Base-by-base conservation (phyloP, 192 early-diverging fungal species). In the Backusella macrospora region DNA sequence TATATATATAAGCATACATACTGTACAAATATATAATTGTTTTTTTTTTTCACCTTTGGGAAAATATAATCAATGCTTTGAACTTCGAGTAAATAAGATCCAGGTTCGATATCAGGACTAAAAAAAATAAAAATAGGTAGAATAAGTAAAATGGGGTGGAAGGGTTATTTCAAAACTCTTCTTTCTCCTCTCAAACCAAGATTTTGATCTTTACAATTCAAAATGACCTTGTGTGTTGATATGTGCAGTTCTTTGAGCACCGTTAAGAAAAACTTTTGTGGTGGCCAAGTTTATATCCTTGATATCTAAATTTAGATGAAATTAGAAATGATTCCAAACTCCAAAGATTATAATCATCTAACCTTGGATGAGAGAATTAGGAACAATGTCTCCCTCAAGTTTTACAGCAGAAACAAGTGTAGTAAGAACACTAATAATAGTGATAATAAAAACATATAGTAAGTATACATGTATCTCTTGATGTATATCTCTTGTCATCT, bases 31-130 rank as follows among this genome's bases (percentile, higher is more conserved):
- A 48, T 37, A 34, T 0, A 8, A 49, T 23, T 23, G 9, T 18
- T 49, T 46, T 10, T 5, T 34, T 9, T 39, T 16, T 38, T 12
- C 84, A 89, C 87, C 65, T 78, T 82, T 34, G 87, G 85, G 75
- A 82, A 89, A 23, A 84, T 77, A 66, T 81, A 86, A 16, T 87
- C 82, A 62, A 82, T 76, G 42, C 78, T 83, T 70, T 83, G 78
- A 38, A 89, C 74, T 68, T 89, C 83, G 14, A 89, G 76, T 13
- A 86, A 68, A 72, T 89, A 89, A 16, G 78, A 86, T 59, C 87
- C 87, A 21, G 73, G 70, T 21, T 78, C 52, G 1, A 89, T 79
- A 44, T 85, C 45, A 16, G 82, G 73, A 62, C 87, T 89, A 76
- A 59, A 13, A 55, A 49, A n/a, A 49, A 6, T 49, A n/a, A n/a